phyloP scores from a whole-genome alignment of 768 basidiomycete species.

The Scleroderma bovista region DNA sequence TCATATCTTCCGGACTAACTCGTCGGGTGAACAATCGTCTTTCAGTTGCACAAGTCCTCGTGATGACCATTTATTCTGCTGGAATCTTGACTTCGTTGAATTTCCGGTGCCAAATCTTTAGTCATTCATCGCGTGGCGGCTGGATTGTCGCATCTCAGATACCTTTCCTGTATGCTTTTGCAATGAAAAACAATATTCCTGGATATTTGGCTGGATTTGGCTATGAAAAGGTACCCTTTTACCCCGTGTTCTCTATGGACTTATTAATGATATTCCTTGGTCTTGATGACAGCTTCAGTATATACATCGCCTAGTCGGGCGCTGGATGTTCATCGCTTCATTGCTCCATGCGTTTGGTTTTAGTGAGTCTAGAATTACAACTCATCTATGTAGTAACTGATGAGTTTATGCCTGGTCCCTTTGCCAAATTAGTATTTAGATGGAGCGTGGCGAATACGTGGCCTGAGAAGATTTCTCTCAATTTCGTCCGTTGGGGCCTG shows the following conservation, averaged over 20 bases:
- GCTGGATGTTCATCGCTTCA: slow-evolving; percentile 50
- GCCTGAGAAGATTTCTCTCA: slow-evolving; percentile 25
- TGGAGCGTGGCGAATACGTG: slow-evolving; percentile 44
- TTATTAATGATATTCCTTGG: not conserved
- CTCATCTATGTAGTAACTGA: too few relatives aligned
- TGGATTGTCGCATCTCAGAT: slow-evolving; percentile 57
- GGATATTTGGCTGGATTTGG: slow-evolving; percentile 52
- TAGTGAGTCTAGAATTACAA: slow-evolving; percentile 33
- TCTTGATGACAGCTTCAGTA: slow-evolving; percentile 52
- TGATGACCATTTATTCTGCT: slow-evolving; percentile 43
- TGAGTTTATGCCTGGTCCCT: not conserved
- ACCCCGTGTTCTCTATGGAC: not conserved
- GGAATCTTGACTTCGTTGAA: slow-evolving; percentile 39
- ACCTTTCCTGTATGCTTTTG: slow-evolving; percentile 57
- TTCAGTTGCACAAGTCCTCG: slow-evolving; percentile 42
- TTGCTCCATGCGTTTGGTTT: slow-evolving; percentile 57
- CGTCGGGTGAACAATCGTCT: slow-evolving; percentile 40
- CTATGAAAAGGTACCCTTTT: slow-evolving; percentile 54
- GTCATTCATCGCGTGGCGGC: slow-evolving; percentile 41
- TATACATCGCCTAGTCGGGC: slow-evolving; percentile 65
- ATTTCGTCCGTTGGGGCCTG: slow-evolving; percentile 44
- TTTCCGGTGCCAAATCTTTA: slow-evolving; percentile 49
- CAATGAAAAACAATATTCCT: slow-evolving; percentile 64
- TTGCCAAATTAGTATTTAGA: slow-evolving; percentile 41
- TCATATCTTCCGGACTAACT: slow-evolving; percentile 36